Percentiles rank a stretch among this genome's conserved stretches.
Conservation (phyloP, 2,329 filamentous ascomycete genomes). For the Botrytis cinerea region DNA sequence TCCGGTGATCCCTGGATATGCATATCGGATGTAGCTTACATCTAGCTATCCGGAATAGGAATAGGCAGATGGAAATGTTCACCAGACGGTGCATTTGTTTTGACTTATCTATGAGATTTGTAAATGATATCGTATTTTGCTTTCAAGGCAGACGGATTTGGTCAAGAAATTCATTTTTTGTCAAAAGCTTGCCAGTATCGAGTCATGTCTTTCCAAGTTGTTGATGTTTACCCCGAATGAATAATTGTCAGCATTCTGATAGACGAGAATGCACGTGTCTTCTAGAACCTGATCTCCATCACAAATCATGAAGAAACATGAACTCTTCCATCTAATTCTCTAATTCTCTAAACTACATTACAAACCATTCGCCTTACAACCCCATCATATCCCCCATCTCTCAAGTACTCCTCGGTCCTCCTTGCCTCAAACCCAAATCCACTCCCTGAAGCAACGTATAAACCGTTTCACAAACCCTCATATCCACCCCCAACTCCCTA, state of each 20-base stretch:
- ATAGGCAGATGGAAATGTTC: not conserved
- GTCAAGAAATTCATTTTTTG: not conserved
- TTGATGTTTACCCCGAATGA: not conserved
- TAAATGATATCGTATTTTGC: not conserved
- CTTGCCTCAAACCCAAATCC: slow-evolving; percentile 21
- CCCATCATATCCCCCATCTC: rapidly evolving
- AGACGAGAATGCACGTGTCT: not conserved
- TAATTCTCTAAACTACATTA: not conserved
- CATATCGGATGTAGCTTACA: not conserved
- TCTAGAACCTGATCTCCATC: not conserved
- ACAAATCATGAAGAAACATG: not conserved
- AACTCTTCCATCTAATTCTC: not conserved
- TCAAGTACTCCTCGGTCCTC: not conserved
- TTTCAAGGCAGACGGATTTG: rapidly evolving
- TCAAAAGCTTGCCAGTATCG: not conserved
- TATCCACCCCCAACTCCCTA: slow-evolving; percentile 53
- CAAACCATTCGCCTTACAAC: not conserved
- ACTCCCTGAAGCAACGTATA: slow-evolving; percentile 42
- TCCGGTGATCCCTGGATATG: not conserved
- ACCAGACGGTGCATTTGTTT: not conserved
- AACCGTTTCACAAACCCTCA: slow-evolving; percentile 51
- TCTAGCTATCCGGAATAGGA: not conserved
- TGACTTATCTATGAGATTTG: not conserved
- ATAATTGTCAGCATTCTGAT: not conserved
- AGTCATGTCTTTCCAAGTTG: not conserved